phyloP scores from a whole-genome alignment of 139 green algal genomes.

The Auxenochlorella pyrenoidosa region DNA sequence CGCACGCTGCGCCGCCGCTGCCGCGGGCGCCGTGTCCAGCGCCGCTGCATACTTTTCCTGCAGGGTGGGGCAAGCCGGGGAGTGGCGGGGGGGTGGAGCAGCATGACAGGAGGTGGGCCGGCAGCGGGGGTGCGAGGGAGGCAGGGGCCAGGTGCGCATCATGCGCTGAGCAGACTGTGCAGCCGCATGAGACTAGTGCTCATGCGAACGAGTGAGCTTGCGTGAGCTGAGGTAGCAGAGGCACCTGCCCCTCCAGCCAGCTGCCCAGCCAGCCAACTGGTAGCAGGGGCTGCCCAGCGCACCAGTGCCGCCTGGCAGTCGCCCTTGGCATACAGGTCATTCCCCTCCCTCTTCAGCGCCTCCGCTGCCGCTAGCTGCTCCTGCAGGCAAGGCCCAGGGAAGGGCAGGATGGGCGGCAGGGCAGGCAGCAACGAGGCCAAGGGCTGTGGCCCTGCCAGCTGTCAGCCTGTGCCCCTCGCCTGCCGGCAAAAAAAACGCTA shows the following conservation, averaged over 20 bases:
- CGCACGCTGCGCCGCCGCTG: conserved; percentile 50
- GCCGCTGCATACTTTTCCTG: conserved; percentile 68
- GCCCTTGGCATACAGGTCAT: conserved; percentile 58
- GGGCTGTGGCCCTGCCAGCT: background rate
- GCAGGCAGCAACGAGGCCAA: too few species aligned
- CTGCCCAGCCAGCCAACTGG: background rate
- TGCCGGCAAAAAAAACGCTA: too few species aligned
- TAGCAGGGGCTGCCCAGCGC: background rate
- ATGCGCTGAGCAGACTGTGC: too few species aligned
- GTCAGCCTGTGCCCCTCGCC: background rate
- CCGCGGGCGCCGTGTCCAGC: conserved; percentile 55
- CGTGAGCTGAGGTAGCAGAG: background rate
- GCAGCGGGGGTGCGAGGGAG: too few species aligned
- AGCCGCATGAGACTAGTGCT: background rate
- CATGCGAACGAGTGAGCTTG: background rate
- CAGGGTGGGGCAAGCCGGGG: background rate
- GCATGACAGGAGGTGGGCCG: too few species aligned
- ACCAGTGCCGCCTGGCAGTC: conserved; percentile 47
- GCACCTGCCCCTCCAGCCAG: background rate
- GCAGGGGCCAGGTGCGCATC: too few species aligned
- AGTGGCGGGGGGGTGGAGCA: too few species aligned
- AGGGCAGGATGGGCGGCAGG: background rate
- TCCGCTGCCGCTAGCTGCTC: conserved; percentile 58
- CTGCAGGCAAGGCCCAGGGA: conserved; percentile 1
- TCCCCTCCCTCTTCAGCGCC: conserved; percentile 74